Evolutionary conservation across 139 green algal species (phyloP), one percentile per base, ranked within the genome.

Genomic region (Astrephomene gubernaculifera): DNA sequence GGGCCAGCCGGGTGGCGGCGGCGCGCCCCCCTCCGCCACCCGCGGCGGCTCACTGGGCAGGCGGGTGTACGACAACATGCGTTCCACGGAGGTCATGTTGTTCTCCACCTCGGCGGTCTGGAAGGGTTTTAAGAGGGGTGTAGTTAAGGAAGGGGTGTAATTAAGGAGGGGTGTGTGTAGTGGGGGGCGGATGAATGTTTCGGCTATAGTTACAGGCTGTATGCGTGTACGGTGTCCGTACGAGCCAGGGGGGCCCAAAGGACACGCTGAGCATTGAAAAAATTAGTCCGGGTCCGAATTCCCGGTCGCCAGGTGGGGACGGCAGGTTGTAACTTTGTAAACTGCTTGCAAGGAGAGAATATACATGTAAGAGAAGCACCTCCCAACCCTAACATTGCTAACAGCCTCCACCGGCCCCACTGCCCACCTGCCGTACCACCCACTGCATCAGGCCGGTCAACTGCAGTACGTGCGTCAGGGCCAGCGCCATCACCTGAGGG

Each of bases 1-100:
- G 0, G 96, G 96, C 96, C 96, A 98, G 57, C 86, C 90, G 10
- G 81, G 14, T 0, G 91, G 89, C 24, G 92, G 91, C 17, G 71
- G 25, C 0, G 24, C 54, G 21, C 89, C 90, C n/a, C 90, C 90
- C 35, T 92, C 87, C 36, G 49, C 63, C 54, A 88, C 82, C 43
- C 85, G 71, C n/a, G 81, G 84, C 19, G 92, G 82, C 87, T 98
- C 95, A 68, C 94, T 90, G 6, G 85, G 69, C 54, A 98, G 91
- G 39, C 81, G 43, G 9, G 90, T 95, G 84, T 98, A 98, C 39
- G 94, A 89, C 41, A 98, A 85, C 87, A 97, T 90, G 31, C 96
- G 91, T 87, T 99, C 96, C 41, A 96, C 94, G 35, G 49, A 84
- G 22, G 94, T 98, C 95, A 98, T 98, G 83, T 90, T 88, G 89